phyloP scores from a whole-genome alignment of 306 rosid species.

The Gynostemma pentaphyllum region DNA sequence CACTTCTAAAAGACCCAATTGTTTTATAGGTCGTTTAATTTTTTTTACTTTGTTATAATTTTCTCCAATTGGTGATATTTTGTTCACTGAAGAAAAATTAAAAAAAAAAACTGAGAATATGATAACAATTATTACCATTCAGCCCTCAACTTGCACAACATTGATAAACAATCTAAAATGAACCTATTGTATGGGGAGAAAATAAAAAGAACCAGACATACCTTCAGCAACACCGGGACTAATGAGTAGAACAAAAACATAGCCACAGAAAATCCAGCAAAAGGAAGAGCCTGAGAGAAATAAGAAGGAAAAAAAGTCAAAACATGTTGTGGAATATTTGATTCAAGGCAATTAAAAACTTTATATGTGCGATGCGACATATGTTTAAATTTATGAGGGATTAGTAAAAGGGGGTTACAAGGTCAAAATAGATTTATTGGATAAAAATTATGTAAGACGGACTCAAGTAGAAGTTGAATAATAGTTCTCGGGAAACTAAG shows the following conservation, averaged over 20 bases:
- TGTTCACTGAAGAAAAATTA: background rate
- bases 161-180: background rate
- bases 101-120: background rate
- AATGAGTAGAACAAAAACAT: conserved; percentile 89
- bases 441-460: background rate
- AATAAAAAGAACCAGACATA: conserved; percentile 8
- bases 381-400: background rate
- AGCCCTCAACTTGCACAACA: background rate
- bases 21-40: background rate
- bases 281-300: conserved; percentile 71
- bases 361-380: background rate
- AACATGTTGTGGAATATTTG: background rate
- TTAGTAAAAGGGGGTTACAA: background rate
- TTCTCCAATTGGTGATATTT: background rate
- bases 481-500: background rate
- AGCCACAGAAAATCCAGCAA: conserved; percentile 73
- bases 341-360: background rate
- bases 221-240: conserved; percentile 88
- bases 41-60: background rate
- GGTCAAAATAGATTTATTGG: background rate
- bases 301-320: conserved; percentile 18
- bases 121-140: background rate
- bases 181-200: background rate
- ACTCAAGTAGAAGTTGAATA: background rate
- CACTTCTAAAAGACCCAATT: background rate